Base-by-base conservation (phyloP, 1,139 yeast species). In the Sugiyamaella sp. region DNA sequence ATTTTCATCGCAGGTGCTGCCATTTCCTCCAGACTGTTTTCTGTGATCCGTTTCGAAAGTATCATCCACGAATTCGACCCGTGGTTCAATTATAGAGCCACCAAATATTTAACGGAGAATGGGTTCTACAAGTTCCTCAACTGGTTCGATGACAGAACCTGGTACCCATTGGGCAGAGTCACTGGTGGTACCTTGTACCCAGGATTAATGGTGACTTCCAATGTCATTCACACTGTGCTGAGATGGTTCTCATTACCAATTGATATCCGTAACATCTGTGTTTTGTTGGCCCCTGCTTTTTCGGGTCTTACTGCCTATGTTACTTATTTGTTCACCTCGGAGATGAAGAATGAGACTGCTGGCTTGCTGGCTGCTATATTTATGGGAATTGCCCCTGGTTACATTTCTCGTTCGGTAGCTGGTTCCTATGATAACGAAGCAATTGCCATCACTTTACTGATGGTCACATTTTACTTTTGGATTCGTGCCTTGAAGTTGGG, bases 391-490 rank as follows among this genome's bases (percentile, higher is more conserved):
- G 97, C 97, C 1, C 99, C 99, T 4, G 99, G 99, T 56, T 95
- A 95, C 73, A 95, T 93, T 64, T 90, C 98, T 43, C 84, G 99
- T 73, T 90, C 97, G 1, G 99, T 95, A 49, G 99, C 99, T 21
- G 99, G 99, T 41, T 88, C 97, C 21, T 95, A 95, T 71, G 99
- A 95, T 78, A 95, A 95, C 71, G 99, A 95, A 75, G 99, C 99
- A 51, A 95, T 95, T 73, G 98, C 99, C 48, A 95, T 95, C 71
- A 91, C 97, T 20, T 77, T 95, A 64, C 79, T 95, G 63, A 89
- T 95, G 97, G 87, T 93, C 33, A 89, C 99, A 8, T 95, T 95
- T 71, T 91, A 84, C 77, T 81, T 89, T 60, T 95, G 99, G 99
- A 87, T 93, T 73, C 90, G 89, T 73, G 85, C 97, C 14, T 80